Evolutionary conservation across 2,329 filamentous ascomycete species (phyloP).

Genomic region (Dactylellina sp.): DNA sequence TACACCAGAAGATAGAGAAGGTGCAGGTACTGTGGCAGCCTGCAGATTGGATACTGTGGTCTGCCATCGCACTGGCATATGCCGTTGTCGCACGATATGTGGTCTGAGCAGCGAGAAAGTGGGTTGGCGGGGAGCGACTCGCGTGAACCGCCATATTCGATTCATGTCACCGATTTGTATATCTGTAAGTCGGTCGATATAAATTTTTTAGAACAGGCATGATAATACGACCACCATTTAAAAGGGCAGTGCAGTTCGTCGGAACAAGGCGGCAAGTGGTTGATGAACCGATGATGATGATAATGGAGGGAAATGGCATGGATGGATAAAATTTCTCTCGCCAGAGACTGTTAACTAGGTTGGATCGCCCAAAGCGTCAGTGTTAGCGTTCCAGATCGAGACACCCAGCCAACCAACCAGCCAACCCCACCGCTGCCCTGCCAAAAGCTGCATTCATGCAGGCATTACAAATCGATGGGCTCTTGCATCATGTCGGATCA

Average conservation of each 20-base stretch:
- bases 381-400: neutral
- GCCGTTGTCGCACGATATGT: slow-evolving; percentile 18
- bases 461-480: too few relatives aligned
- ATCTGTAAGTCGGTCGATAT: slow-evolving; percentile 13
- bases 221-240: slow-evolving; percentile 23
- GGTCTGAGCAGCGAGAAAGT: slow-evolving; percentile 34
- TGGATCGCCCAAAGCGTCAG: slow-evolving; percentile 18
- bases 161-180: slow-evolving; percentile 48
- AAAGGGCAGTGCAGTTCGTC: neutral
- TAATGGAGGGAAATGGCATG: neutral
- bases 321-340: slow-evolving; percentile 31
- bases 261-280: slow-evolving; percentile 6
- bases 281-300: neutral
- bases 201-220: slow-evolving; percentile 25
- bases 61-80: slow-evolving; percentile 29
- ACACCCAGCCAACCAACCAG: neutral
- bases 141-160: slow-evolving; percentile 44
- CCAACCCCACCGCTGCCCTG: neutral
- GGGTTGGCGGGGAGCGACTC: slow-evolving; percentile 56
- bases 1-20: neutral
- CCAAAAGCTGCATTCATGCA: neutral
- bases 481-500: too few relatives aligned
- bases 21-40: neutral
- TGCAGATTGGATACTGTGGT: slow-evolving; percentile 11
- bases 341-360: neutral